phyloP scores from a whole-genome alignment of 2,329 filamentous ascomycete genomes.

The Cladorrhinum sp. region DNA sequence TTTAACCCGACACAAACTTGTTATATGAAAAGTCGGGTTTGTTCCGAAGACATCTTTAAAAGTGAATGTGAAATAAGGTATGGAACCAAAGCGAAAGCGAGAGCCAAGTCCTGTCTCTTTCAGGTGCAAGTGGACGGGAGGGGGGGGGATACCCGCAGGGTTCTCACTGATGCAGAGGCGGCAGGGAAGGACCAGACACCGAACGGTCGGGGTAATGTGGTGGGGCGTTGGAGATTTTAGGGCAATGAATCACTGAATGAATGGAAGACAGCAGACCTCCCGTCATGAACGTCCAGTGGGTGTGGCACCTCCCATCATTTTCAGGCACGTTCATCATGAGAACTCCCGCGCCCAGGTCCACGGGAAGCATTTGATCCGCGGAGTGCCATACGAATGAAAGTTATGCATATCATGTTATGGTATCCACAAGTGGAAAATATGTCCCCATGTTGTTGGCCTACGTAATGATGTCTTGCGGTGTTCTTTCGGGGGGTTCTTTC shows the following conservation, averaged over 20 bases:
- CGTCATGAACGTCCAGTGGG: background rate
- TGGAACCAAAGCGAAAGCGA: background rate
- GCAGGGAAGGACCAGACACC: background rate
- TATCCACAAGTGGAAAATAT: background rate
- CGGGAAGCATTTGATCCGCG: background rate
- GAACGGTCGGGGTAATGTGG: background rate
- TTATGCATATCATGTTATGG: background rate
- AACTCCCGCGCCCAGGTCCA: background rate
- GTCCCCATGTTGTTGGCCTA: background rate
- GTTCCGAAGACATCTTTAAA: no score
- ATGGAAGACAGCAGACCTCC: background rate
- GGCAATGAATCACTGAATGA: background rate
- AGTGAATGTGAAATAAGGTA: background rate
- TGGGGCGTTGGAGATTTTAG: background rate
- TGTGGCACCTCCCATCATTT: no score
- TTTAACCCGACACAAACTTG: background rate
- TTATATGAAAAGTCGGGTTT: background rate
- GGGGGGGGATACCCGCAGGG: background rate
- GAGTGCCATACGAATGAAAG: background rate
- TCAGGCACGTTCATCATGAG: background rate
- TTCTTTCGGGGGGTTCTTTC: background rate
- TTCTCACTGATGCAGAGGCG: background rate
- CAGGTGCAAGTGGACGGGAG: background rate
- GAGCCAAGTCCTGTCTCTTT: background rate
- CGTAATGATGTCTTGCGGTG: background rate